Percentiles rank a stretch among this genome's conserved stretches.
These are phyloP conservation scores for Echites panduratus DNA, from an alignment of 257 asterid species.

Conservation along the genomic window DNA sequence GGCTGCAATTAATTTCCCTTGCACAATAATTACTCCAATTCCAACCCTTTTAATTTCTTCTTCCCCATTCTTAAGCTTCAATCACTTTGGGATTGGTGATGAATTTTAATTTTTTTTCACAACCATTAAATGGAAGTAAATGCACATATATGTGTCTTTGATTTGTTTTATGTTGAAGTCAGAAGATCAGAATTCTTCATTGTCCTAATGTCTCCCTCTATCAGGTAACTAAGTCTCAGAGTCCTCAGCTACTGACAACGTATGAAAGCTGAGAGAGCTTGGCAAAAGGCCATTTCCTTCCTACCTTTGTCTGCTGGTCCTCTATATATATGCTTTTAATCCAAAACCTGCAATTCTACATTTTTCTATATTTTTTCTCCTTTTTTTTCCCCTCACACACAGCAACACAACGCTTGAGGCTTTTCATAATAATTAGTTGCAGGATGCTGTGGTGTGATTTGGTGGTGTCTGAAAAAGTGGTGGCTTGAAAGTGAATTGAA, in stretches of 20 bases:
- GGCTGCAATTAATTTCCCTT: background rate
- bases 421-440: conserved; percentile 29
- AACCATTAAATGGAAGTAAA: conserved; percentile 27
- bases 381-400: background rate
- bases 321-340: background rate
- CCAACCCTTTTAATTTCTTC: background rate
- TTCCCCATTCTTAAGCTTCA: background rate
- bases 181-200: conserved; percentile 29
- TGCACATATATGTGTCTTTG: conserved; percentile 25
- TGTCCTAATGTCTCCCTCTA: conserved; percentile 47
- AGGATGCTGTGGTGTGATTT: conserved; percentile 12
- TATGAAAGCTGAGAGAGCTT: background rate
- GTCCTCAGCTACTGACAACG: conserved; percentile 28
- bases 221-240: conserved; percentile 39
- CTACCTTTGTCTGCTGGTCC: conserved; percentile 8
- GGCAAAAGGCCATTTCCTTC: background rate
- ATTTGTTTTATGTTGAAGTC: conserved; percentile 37
- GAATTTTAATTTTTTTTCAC: conserved; percentile 13
- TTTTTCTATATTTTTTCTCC: background rate
- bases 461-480: conserved; percentile 31
- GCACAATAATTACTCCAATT: background rate
- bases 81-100: conserved; percentile 39
- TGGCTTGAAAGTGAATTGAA: conserved; percentile 33
- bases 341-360: background rate
- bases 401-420: conserved; percentile 18